Base-by-base conservation (phyloP, 176 grass and related monocot species). In the Carex myosuroides region DNA sequence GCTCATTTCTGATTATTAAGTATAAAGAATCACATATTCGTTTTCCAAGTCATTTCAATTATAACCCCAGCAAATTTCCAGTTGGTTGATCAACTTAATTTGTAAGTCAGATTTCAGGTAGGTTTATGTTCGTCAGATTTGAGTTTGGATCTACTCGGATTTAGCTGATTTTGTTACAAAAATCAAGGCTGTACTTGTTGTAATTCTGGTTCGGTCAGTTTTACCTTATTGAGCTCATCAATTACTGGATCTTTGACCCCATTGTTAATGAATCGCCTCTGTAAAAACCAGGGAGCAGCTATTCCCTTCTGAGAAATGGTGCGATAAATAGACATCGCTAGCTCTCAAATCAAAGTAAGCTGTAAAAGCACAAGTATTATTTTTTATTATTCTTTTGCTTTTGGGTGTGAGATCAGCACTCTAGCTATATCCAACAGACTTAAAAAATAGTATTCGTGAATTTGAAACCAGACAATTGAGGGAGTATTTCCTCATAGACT, bases 141-240 rank as follows among this genome's bases (percentile, higher is more conserved):
- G 37, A 5, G 5, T 5, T 53, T 1, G 18, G 35, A 71, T 71
- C 68, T 46, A 29, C 70, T 29, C 21, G 53, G 46, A 75, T 50
- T 26, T 53, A 75, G 42, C 44, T 50, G 9, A 42, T 58, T 58
- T 58, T 58, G 4, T 17, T 58, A 18, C 11, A 22, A 13, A 41
- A 39, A 18, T 41, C 4, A 71, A 46, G 16, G 18, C 39, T 71
- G 18, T 46, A 46, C 37, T 71, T 46, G 68, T 46, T 71, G 1
- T 71, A 46, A 71, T 46, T 71, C 18, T 21, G 3, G 8, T 46
- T 71, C 68, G 12, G 39, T 42, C 13, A 29, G 16, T n/a, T 83
- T 35, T 54, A 83, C 81, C 81, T 83, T 83, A 66, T 83, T 83
- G 13, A 83, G 81, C 62, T 83, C 62, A 66, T 83, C 81, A 55